These are phyloP conservation scores for Cylindrotheca fusiformis DNA, from an alignment of 108 stramenopile genomes.

Conservation along the genomic window DNA sequence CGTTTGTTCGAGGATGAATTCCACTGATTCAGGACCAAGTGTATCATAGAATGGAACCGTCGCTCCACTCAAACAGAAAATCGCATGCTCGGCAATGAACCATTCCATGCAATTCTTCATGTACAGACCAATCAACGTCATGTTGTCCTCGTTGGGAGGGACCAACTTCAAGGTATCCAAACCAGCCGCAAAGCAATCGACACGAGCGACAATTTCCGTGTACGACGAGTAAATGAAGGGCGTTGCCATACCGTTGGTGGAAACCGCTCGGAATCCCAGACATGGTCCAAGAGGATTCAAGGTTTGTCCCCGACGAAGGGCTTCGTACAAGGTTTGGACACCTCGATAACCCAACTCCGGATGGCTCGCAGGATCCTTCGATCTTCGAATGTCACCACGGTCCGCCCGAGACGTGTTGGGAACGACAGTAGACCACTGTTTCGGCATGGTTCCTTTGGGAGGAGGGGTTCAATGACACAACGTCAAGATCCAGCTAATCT, in stretches of 20 bases:
- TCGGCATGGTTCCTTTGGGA: neutral
- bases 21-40: conserved; percentile 86
- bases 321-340: conserved; percentile 78
- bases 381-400: conserved; percentile 55
- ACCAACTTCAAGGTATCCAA: conserved; percentile 63
- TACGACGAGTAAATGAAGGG: conserved; percentile 82
- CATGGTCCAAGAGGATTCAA: conserved; percentile 82
- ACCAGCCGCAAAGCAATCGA: conserved; percentile 78
- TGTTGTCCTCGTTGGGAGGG: conserved; percentile 60
- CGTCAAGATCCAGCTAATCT: no score
- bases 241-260: conserved; percentile 74
- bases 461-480: neutral
- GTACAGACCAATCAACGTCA: conserved; percentile 79
- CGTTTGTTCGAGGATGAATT: conserved; percentile 88
- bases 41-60: conserved; percentile 96
- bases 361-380: conserved; percentile 40
- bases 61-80: conserved; percentile 69
- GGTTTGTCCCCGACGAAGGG: conserved; percentile 62
- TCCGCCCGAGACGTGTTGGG: conserved; percentile 34
- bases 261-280: conserved; percentile 75
- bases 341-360: conserved; percentile 65
- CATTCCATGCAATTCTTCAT: conserved; percentile 95
- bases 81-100: conserved; percentile 90
- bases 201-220: conserved; percentile 68
- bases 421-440: conserved; percentile 35